Evolutionary conservation across 805 yeast species (phyloP).

Genomic region (Pichia manshurica): DNA sequence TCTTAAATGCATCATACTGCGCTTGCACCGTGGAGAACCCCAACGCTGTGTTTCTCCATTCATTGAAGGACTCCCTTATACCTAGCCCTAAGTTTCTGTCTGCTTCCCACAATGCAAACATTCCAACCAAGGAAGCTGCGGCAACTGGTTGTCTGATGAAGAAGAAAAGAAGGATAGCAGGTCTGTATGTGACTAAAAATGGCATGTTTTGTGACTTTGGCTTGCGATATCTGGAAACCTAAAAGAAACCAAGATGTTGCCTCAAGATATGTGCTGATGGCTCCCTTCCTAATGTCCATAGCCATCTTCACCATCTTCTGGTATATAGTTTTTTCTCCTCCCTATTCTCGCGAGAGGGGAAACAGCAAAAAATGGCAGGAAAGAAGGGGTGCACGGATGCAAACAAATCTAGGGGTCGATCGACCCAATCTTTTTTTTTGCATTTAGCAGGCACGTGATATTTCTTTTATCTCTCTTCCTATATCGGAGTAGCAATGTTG

Average conservation of each 20-base stretch:
- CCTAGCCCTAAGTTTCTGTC: constrained; percentile 31
- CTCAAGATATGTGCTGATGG: too few species aligned
- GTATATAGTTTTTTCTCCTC: background rate
- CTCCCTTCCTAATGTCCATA: too few species aligned
- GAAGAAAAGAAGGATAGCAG: constrained; percentile 33
- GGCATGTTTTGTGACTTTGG: constrained; percentile 14
- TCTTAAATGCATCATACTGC: constrained; percentile 28
- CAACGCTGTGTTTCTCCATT: constrained; percentile 25
- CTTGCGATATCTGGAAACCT: too few species aligned
- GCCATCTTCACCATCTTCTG: too few species aligned
- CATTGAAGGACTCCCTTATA: constrained; percentile 25
- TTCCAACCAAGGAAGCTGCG: constrained; percentile 28
- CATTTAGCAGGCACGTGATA: too few species aligned
- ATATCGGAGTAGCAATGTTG: too few species aligned
- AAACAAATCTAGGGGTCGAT: too few species aligned
- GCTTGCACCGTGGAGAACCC: constrained; percentile 31
- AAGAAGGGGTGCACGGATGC: background rate
- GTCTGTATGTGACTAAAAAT: constrained; percentile 31
- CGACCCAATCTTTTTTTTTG: too few species aligned
- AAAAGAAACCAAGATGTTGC: too few species aligned
- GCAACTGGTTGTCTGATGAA: constrained; percentile 35
- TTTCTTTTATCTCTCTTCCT: too few species aligned
- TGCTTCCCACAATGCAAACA: constrained; percentile 33
- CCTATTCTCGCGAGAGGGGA: background rate
- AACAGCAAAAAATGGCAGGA: background rate